A percentile compares a stretch with the other conserved stretches of the same genome.
Evolutionary conservation across 2,329 filamentous ascomycete genomes (phyloP).

Genomic region (Ilyonectria destructans): DNA sequence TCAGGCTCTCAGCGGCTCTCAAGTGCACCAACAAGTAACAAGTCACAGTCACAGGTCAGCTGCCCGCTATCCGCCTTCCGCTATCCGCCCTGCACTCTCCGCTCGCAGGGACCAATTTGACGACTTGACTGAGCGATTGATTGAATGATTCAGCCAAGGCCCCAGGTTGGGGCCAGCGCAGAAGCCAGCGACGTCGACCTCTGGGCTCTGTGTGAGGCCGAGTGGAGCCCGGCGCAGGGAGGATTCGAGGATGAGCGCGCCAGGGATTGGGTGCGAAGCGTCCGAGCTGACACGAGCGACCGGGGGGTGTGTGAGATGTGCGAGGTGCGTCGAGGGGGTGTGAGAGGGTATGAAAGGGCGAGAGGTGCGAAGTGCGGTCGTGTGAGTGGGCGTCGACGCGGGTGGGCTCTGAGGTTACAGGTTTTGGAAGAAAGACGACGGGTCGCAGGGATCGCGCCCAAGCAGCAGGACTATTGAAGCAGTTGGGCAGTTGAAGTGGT

Average conservation of each 20-base stretch:
- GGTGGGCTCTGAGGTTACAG: neutral
- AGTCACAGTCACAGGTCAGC: no score
- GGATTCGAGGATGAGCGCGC: slow-evolving; percentile 42
- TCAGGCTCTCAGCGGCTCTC: neutral
- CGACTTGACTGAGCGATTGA: slow-evolving; percentile 35
- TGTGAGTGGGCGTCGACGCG: neutral
- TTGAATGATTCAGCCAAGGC: slow-evolving; percentile 47
- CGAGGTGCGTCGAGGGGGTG: slow-evolving; percentile 1
- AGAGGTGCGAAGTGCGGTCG: neutral
- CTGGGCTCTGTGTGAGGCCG: slow-evolving; percentile 46
- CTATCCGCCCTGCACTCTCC: neutral
- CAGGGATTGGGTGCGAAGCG: slow-evolving; percentile 53
- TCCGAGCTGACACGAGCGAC: slow-evolving; percentile 53
- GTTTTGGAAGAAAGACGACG: neutral
- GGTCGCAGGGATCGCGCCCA: slow-evolving; percentile 19
- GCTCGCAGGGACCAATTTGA: neutral
- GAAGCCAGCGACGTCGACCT: slow-evolving; percentile 38
- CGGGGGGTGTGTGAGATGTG: slow-evolving; percentile 25
- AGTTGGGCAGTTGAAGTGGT: neutral
- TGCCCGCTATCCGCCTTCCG: neutral
- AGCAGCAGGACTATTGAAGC: neutral
- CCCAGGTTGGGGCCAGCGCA: slow-evolving; percentile 36
- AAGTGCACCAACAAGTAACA: neutral
- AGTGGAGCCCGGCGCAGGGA: slow-evolving; percentile 46
- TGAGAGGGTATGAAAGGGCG: neutral